Percentiles rank a stretch among this genome's conserved stretches.
These are phyloP conservation scores for Pogostemon cablin DNA, from an alignment of 257 asterid species.

Conservation along the genomic window DNA sequence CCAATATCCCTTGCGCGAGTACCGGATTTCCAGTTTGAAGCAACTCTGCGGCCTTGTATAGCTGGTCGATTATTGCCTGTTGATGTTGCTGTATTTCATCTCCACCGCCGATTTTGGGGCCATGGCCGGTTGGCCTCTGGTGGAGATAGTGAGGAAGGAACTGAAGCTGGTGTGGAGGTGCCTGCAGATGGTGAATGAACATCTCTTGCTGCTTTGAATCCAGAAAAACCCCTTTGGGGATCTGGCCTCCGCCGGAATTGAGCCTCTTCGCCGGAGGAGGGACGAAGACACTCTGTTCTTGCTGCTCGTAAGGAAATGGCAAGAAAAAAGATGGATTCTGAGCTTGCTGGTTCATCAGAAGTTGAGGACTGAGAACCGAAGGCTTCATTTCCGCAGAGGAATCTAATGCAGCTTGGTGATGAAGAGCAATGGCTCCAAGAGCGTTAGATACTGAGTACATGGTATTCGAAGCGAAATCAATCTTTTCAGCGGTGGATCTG, in stretches of 20 bases:
- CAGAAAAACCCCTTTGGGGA: constrained; percentile 40
- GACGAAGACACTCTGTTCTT: constrained; percentile 43
- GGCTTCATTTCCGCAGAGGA: constrained; percentile 53
- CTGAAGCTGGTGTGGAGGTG: too few relatives aligned
- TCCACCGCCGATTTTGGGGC: constrained; percentile 39
- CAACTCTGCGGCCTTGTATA: constrained; percentile 76
- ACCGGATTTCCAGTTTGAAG: constrained; percentile 71
- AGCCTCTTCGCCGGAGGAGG: constrained; percentile 74
- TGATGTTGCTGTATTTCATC: constrained; percentile 57
- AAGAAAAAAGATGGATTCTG: constrained; percentile 60
- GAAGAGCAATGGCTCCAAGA: constrained; percentile 38
- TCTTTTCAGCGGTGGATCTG: constrained; percentile 46
- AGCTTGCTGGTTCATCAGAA: constrained; percentile 53
- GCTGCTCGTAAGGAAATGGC: constrained; percentile 55
- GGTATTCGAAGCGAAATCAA: constrained; percentile 34
- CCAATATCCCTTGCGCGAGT: constrained; percentile 99
- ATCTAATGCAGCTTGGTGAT: constrained; percentile 44
- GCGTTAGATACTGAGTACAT: constrained; percentile 38
- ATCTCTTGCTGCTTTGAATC: constrained; percentile 51
- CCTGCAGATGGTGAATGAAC: too few relatives aligned
- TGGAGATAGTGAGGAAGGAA: constrained; percentile 45
- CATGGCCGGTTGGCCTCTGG: constrained; percentile 42
- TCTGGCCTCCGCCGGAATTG: constrained; percentile 52
- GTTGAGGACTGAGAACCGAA: constrained; percentile 49
- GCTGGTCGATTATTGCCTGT: constrained; percentile 69